These are phyloP conservation scores for Silene vulgaris DNA, from an alignment of 179 eudicot genomes.

Conservation along the genomic window DNA sequence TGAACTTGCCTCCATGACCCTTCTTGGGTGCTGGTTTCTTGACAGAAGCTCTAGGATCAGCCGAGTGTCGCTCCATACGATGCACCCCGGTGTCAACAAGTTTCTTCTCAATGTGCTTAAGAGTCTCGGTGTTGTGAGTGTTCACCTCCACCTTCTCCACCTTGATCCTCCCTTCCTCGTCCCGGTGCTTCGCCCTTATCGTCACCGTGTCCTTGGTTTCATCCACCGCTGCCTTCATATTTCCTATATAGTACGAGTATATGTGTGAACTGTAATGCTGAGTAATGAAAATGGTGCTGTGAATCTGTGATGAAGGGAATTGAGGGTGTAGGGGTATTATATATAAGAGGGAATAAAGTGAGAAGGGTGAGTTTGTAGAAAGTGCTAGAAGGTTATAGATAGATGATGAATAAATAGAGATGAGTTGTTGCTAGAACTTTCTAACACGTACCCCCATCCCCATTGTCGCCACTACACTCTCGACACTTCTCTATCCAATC, in stretches of 20 bases:
- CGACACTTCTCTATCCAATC: too few relatives aligned
- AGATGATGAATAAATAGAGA: not conserved
- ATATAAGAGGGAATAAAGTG: not conserved
- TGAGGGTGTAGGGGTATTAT: not conserved
- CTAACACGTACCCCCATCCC: not conserved
- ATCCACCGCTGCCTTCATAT: slow-evolving; percentile 14
- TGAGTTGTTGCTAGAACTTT: slow-evolving; percentile 23
- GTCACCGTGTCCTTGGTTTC: slow-evolving; percentile 24
- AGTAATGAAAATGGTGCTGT: not conserved
- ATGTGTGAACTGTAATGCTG: not conserved
- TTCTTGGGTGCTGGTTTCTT: slow-evolving; percentile 53
- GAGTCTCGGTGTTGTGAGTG: slow-evolving; percentile 41
- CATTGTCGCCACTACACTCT: not conserved
- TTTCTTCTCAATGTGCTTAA: slow-evolving; percentile 57
- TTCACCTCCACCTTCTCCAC: slow-evolving; percentile 42
- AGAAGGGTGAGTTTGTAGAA: slow-evolving; percentile 1
- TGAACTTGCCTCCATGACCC: slow-evolving; percentile 87
- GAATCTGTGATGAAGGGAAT: not conserved
- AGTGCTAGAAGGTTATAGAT: slow-evolving; percentile 15
- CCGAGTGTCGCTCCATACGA: slow-evolving; percentile 69
- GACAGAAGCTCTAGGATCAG: slow-evolving; percentile 38
- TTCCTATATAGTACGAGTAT: too few relatives aligned
- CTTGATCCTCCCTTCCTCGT: slow-evolving; percentile 45
- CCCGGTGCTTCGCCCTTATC: slow-evolving; percentile 42
- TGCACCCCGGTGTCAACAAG: slow-evolving; percentile 61